Base-by-base conservation (phyloP, 768 basidiomycete genomes). In the Boletus rex-veris region DNA sequence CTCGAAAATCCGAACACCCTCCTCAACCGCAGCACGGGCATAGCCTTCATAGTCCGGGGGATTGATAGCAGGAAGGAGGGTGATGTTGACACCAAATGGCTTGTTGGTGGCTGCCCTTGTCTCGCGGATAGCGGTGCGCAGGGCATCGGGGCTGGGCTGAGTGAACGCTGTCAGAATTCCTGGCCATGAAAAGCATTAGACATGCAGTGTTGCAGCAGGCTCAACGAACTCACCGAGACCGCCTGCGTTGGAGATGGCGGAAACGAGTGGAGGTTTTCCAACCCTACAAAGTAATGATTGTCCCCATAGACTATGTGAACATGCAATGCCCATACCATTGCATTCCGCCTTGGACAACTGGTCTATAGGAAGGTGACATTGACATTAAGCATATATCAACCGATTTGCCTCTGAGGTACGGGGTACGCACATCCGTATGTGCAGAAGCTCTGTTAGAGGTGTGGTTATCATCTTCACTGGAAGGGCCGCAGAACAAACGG, bases 41-140 rank as follows among this genome's bases (percentile, higher is more conserved):
- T 87, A 93, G 12, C 87, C 91, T 48, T 80, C 84, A 65, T 98
- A 96, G 61, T 94, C 91, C 3, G 95, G 95, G 0, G 93, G 92
- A 52, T 84, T 90, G 61, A 97, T 96, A 31, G 81, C 83, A 0
- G 95, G 94, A 21, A 96, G 76, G n/a, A 94, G 71, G 0, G 90
- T 93, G 59, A 92, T 81, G 64, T 93, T 92, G 47, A 92, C 89
- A 14, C 89, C 91, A 66, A 96, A 91, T 4, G 84, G 86, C 64
- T 88, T 87, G 44, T 75, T 75, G 1, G 89, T 90, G 24, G 85
- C 71, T 43, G 75, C 77, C 40, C 80, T 77, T 7, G 90, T 92
- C 67, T 95, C 86, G 21, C 81, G 79, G 59, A 98, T 95, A 19
- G 89, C 92, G 14, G 73, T 63, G 21, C 92, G 83, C 38, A 96